Evolutionary conservation across 2,329 filamentous ascomycete species (phyloP).

Genomic region (Phyllosticta paracitricarpa): DNA sequence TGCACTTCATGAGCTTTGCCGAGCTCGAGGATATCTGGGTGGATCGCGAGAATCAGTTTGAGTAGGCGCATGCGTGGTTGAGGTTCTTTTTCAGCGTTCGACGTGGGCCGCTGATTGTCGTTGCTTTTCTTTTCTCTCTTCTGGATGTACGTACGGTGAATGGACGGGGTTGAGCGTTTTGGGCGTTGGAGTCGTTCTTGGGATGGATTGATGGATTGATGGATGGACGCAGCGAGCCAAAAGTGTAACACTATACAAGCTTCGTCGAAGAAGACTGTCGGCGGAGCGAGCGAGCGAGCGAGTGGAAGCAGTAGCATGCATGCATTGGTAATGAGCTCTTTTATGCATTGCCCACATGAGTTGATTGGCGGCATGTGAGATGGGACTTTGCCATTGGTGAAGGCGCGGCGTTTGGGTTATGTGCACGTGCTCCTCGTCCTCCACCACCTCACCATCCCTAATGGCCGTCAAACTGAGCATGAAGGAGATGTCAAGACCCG

Average conservation of each 20-base stretch:
- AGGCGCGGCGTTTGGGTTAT: too few relatives aligned
- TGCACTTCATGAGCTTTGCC: constrained; percentile 96
- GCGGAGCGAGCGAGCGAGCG: not conserved
- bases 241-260: not conserved
- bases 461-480: too few relatives aligned
- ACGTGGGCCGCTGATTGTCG: not conserved
- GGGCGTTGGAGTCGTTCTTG: not conserved
- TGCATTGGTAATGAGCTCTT: not conserved
- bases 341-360: not conserved
- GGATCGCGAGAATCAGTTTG: constrained; percentile 86
- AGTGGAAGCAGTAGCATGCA: not conserved
- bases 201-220: not conserved
- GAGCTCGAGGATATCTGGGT: constrained; percentile 97
- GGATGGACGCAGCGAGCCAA: not conserved
- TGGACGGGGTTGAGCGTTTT: not conserved
- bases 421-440: not conserved
- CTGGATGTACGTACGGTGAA: not conserved
- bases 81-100: not conserved
- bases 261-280: not conserved
- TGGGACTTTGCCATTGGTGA: too few relatives aligned
- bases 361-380: not conserved
- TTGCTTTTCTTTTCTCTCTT: not conserved
- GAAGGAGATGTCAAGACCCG: too few relatives aligned
- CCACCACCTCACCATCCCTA: too few relatives aligned
- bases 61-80: constrained; percentile 35